These are phyloP conservation scores for Domatiomyces catenatus DNA, from an alignment of 2,329 filamentous ascomycete genomes.

Conservation along the genomic window DNA sequence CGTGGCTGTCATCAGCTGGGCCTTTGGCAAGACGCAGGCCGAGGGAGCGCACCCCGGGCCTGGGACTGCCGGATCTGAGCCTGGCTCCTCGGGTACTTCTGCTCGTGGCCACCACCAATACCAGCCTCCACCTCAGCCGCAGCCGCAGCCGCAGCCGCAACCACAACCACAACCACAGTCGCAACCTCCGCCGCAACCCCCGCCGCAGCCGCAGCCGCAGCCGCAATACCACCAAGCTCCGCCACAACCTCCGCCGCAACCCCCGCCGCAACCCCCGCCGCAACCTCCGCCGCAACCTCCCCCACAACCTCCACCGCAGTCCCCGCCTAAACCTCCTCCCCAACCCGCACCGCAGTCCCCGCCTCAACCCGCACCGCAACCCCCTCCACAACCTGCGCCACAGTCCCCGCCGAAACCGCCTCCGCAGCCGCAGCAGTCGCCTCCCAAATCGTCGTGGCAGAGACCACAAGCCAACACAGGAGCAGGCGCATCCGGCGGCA, in stretches of 20 bases:
- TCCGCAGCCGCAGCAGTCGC: conserved; percentile 5
- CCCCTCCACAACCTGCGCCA: conserved; percentile 1
- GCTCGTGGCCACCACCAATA: background rate
- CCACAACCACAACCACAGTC: background rate
- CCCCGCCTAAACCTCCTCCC: background rate
- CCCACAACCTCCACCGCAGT: conserved; percentile 1
- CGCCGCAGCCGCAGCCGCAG: background rate
- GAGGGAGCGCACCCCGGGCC: conserved; percentile 24
- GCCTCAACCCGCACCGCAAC: conserved; percentile 3
- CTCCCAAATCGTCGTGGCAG: conserved; percentile 18
- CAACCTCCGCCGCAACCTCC: background rate
- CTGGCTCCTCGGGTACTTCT: background rate
- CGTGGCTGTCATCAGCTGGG: conserved; percentile 66
- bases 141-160: background rate
- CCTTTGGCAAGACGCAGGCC: conserved; percentile 49
- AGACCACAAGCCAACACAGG: conserved; percentile 14
- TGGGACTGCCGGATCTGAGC: conserved; percentile 3
- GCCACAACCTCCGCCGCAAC: background rate
- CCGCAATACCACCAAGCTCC: background rate
- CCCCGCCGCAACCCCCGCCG: background rate
- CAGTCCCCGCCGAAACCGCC: conserved; percentile 2
- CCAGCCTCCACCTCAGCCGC: background rate
- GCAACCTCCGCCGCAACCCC: background rate
- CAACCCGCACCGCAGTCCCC: background rate
- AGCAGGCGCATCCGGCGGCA: conserved; percentile 11